Evolutionary conservation across 1,284 basidiomycete species (phyloP).

Genomic region (Ustilago lituana): DNA sequence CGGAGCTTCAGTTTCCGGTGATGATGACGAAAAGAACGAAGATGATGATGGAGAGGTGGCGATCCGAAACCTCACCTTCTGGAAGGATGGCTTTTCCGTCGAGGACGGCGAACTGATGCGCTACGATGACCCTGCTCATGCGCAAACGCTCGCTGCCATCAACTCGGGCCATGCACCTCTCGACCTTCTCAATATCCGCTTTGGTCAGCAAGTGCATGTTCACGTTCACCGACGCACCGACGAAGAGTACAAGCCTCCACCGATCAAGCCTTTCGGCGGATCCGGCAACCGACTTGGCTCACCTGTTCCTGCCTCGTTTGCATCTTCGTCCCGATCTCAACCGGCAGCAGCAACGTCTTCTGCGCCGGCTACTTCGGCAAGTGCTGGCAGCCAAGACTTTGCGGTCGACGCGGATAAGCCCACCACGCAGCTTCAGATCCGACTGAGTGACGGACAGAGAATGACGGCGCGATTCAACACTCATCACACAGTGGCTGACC

Average conservation of each 20-base stretch:
- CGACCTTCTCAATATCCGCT: slow-evolving; percentile 78
- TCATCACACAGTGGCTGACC: slow-evolving; percentile 86
- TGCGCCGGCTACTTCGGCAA: slow-evolving; percentile 49
- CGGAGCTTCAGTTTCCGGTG: slow-evolving; percentile 1
- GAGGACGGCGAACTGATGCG: slow-evolving; percentile 86
- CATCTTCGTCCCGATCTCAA: slow-evolving; percentile 46
- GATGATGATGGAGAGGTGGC: slow-evolving; percentile 72
- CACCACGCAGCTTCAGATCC: slow-evolving; percentile 88
- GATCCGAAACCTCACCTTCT: slow-evolving; percentile 85
- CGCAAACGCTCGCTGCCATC: slow-evolving; percentile 79
- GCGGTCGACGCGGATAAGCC: slow-evolving; percentile 83
- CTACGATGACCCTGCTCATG: slow-evolving; percentile 84
- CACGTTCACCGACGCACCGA: slow-evolving; percentile 78
- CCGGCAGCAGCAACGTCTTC: slow-evolving; percentile 54
- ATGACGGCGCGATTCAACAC: slow-evolving; percentile 90
- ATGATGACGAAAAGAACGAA: slow-evolving; percentile 64
- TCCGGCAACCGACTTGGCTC: slow-evolving; percentile 82
- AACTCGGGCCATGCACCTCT: slow-evolving; percentile 84
- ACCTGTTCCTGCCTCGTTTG: slow-evolving; percentile 52
- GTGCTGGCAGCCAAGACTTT: slow-evolving; percentile 69
- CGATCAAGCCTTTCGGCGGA: slow-evolving; percentile 75
- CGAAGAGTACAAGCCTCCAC: slow-evolving; percentile 78
- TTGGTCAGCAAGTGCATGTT: slow-evolving; percentile 86
- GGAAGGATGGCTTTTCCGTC: slow-evolving; percentile 92
- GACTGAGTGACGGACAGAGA: slow-evolving; percentile 87